phyloP scores from a whole-genome alignment of 495 filamentous ascomycete genomes.

The Daldinia vernicosa region DNA sequence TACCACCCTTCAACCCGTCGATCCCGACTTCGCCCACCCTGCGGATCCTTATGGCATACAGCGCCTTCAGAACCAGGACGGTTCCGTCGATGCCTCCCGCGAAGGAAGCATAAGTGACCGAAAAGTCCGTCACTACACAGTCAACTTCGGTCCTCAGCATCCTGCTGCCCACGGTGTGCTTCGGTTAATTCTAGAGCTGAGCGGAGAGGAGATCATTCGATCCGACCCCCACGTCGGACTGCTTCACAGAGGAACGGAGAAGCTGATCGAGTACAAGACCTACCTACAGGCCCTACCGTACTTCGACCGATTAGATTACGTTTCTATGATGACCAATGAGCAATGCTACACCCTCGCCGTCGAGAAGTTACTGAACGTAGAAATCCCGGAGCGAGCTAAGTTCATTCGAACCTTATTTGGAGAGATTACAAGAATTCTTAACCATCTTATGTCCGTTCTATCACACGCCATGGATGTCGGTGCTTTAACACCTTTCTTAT shows the following conservation, averaged over 20 bases:
- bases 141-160: constrained; percentile 99
- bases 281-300: constrained; percentile 98
- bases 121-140: constrained; percentile 98
- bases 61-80: constrained; percentile 52
- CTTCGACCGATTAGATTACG: constrained; percentile 98
- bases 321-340: constrained; percentile 99
- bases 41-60: constrained; percentile 56
- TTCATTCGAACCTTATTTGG: constrained; percentile 97
- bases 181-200: constrained; percentile 95
- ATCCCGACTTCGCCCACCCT: constrained; percentile 67
- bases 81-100: constrained; percentile 59
- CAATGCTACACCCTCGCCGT: constrained; percentile 95
- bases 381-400: constrained; percentile 95
- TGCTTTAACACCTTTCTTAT: constrained; percentile 96
- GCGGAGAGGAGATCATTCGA: constrained; percentile 96
- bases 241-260: constrained; percentile 97
- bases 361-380: constrained; percentile 97
- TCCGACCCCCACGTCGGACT: constrained; percentile 97
- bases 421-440: constrained; percentile 93
- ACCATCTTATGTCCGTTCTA: constrained; percentile 98
- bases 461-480: constrained; percentile 99
- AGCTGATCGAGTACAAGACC: constrained; percentile 99
- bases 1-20: constrained; percentile 73
- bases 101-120: constrained; percentile 65
- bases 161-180: constrained; percentile 98